A percentile compares a stretch with the other conserved stretches of the same genome.
These are phyloP conservation scores for Effrenium voratum DNA, from an alignment of 73 alveolate species.

Conservation along the genomic window DNA sequence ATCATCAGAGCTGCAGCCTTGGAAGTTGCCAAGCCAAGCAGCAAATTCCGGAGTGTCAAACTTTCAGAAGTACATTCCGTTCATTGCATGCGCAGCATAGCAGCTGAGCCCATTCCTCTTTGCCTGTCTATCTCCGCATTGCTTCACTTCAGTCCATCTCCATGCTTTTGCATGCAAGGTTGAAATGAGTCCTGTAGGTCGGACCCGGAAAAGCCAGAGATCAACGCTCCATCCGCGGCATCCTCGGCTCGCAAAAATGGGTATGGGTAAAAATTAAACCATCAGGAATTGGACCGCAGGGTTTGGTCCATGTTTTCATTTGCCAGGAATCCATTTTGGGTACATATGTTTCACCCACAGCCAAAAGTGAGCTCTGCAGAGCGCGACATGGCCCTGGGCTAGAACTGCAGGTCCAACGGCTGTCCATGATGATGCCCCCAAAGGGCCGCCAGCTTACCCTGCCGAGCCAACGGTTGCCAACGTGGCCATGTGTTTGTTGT, in stretches of 20 bases:
- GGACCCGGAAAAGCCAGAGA: constrained; percentile 46
- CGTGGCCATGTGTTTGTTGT: not conserved
- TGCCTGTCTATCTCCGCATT: not conserved
- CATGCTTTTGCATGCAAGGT: too few relatives aligned
- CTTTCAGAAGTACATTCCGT: too few relatives aligned
- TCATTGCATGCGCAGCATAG: not conserved
- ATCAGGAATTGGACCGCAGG: too few relatives aligned
- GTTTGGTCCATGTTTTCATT: too few relatives aligned
- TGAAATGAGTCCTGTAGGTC: not conserved
- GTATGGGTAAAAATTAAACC: too few relatives aligned
- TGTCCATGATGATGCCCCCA: constrained; percentile 69
- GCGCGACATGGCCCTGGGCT: too few relatives aligned
- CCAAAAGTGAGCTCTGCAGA: too few relatives aligned
- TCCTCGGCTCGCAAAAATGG: not conserved
- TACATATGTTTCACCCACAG: too few relatives aligned
- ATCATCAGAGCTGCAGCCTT: constrained; percentile 53
- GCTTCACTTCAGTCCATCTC: not conserved
- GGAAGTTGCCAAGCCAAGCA: not conserved
- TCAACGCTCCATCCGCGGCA: not conserved
- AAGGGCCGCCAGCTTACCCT: not conserved
- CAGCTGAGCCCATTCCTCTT: too few relatives aligned
- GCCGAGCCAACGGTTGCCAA: too few relatives aligned
- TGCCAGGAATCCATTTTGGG: too few relatives aligned
- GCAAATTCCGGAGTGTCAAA: not conserved
- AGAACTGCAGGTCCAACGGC: constrained; percentile 67